phyloP scores from a whole-genome alignment of 441 rosid species.

The Raphanus hybrid region DNA sequence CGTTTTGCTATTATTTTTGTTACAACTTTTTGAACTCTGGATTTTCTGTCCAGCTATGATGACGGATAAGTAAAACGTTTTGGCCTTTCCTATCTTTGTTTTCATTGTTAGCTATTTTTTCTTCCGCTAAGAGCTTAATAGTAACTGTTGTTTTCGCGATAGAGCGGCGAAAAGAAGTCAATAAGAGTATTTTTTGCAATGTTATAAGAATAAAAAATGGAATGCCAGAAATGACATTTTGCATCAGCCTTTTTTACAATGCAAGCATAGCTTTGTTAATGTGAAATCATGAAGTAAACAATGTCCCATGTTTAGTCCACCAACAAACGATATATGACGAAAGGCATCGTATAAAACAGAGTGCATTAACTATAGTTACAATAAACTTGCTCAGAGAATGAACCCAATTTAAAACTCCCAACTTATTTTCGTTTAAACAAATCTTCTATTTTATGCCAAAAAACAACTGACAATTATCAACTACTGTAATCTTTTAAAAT shows the following conservation, averaged over 20 bases:
- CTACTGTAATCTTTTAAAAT: background rate
- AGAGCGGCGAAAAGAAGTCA: background rate
- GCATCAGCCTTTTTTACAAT: no score
- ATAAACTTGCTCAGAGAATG: no score
- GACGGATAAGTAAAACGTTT: constrained; percentile 6
- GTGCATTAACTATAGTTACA: no score
- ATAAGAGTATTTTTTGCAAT: background rate
- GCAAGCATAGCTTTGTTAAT: no score
- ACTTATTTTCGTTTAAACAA: no score
- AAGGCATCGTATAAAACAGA: no score
- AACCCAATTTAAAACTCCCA: no score
- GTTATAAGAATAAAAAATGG: background rate
- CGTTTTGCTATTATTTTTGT: background rate
- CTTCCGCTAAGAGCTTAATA: background rate
- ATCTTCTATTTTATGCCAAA: no score
- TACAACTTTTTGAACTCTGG: constrained; percentile 18
- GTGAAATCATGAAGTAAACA: no score
- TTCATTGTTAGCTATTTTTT: background rate
- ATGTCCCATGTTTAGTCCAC: no score
- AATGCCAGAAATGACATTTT: background rate
- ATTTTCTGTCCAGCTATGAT: background rate
- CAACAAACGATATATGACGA: no score
- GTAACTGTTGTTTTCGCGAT: background rate
- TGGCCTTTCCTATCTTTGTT: background rate
- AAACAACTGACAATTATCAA: background rate